Percentiles rank a stretch among this genome's conserved stretches.
Evolutionary conservation across 306 rosid species (phyloP).

Genomic region (Citrullus colocynthis): DNA sequence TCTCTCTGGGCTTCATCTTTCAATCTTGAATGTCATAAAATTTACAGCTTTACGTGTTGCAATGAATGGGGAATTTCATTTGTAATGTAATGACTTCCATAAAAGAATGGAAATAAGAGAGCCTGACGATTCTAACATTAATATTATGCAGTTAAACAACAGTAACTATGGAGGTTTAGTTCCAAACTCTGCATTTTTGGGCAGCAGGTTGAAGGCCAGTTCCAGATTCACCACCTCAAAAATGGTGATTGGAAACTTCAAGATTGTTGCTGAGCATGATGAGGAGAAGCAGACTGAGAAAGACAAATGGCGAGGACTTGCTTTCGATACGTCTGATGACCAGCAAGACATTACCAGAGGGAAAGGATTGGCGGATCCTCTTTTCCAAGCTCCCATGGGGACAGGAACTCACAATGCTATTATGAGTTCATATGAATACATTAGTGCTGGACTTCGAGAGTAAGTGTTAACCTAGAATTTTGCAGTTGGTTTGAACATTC

Average conservation of each 20-base stretch:
- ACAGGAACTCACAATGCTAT: conserved; percentile 71
- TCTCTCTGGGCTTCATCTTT: not conserved
- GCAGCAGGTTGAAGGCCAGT: conserved; percentile 24
- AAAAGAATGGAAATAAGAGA: not conserved
- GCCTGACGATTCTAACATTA: not conserved
- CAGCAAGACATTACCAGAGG: conserved; percentile 86
- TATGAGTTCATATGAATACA: conserved; percentile 65
- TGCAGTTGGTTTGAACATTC: not conserved
- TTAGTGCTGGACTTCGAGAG: conserved; percentile 65
- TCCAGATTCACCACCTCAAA: conserved; percentile 14
- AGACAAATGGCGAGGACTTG: conserved; percentile 78
- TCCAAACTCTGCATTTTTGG: conserved; percentile 38
- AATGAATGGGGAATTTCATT: not conserved
- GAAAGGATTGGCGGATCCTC: conserved; percentile 69
- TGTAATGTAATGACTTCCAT: not conserved
- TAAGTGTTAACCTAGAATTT: conserved; percentile 21
- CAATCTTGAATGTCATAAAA: not conserved
- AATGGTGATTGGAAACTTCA: conserved; percentile 25
- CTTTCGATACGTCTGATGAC: conserved; percentile 66
- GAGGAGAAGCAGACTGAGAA: conserved; percentile 51
- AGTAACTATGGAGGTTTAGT: conserved; percentile 21
- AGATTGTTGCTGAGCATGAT: conserved; percentile 26
- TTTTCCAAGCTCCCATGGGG: conserved; percentile 63
- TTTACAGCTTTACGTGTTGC: not conserved
- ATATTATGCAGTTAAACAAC: conserved; percentile 31